These are phyloP conservation scores for Dalechampia spathulata DNA, from an alignment of 441 rosid species.

Conservation along the genomic window DNA sequence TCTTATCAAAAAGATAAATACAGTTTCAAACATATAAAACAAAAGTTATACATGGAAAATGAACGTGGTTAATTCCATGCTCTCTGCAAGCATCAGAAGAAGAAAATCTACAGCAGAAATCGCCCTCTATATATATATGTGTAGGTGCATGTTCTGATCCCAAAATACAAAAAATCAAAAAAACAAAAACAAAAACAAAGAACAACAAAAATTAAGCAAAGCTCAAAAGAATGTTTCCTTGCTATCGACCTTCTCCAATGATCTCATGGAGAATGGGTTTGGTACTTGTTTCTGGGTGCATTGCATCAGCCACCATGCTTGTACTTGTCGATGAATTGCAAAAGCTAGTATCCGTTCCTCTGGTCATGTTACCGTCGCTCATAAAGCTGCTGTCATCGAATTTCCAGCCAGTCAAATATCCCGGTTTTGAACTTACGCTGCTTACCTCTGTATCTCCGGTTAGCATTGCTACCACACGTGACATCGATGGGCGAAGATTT, in stretches of 20 bases:
- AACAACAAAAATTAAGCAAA: background rate
- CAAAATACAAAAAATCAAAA: background rate
- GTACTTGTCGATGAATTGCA: constrained; percentile 18
- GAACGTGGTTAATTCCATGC: too few relatives aligned
- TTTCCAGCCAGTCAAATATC: constrained; percentile 43
- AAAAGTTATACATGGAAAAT: too few relatives aligned
- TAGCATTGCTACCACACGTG: constrained; percentile 66
- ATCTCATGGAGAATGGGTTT: constrained; percentile 24
- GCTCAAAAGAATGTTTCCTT: background rate
- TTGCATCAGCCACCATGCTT: constrained; percentile 11
- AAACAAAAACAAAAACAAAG: background rate
- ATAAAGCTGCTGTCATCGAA: constrained; percentile 37
- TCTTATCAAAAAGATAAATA: too few relatives aligned
- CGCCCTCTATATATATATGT: too few relatives aligned
- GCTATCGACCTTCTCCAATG: constrained; percentile 29
- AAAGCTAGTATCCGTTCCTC: constrained; percentile 13
- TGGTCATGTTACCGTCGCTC: constrained; percentile 15
- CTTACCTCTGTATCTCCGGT: constrained; percentile 49
- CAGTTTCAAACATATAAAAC: too few relatives aligned
- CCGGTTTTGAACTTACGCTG: constrained; percentile 40
- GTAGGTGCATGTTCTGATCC: background rate
- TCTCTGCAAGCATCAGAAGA: too few relatives aligned
- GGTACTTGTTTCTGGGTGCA: background rate
- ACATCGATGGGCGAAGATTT: constrained; percentile 50
- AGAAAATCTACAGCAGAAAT: too few relatives aligned